phyloP scores from a whole-genome alignment of 345 rosid species.

The Boechera stricta region DNA sequence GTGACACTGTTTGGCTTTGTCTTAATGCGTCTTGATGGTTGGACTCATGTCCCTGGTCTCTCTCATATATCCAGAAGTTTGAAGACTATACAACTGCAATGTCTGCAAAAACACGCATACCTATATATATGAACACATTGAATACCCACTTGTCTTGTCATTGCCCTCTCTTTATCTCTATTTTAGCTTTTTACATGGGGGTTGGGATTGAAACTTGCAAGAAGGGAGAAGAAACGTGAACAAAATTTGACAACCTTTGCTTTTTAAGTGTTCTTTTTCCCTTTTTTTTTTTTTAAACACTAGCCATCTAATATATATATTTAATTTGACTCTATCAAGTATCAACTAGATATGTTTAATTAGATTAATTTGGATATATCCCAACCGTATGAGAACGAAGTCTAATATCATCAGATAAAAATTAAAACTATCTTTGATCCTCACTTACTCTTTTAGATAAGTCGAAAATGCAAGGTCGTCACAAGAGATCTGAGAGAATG shows the following conservation, averaged over 20 bases:
- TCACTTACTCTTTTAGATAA: too few species aligned
- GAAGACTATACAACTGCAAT: conserved; percentile 2
- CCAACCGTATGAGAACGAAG: too few species aligned
- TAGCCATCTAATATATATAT: too few species aligned
- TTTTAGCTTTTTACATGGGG: background rate
- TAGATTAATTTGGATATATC: too few species aligned
- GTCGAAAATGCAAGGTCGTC: too few species aligned
- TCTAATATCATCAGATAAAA: too few species aligned
- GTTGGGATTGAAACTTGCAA: background rate
- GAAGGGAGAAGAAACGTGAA: background rate
- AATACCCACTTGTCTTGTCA: conserved; percentile 14
- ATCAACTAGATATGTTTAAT: too few species aligned
- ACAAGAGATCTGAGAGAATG: too few species aligned
- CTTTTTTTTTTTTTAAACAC: too few species aligned
- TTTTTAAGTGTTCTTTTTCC: background rate
- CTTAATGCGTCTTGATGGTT: background rate
- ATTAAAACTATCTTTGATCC: too few species aligned
- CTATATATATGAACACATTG: background rate
- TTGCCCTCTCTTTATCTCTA: background rate
- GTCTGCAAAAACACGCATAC: conserved; percentile 16
- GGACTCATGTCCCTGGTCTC: background rate
- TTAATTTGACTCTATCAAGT: background rate
- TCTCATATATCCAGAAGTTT: conserved; percentile 11
- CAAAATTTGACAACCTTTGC: background rate
- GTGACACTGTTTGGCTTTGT: background rate